These are phyloP conservation scores for Comarum palustre DNA, from an alignment of 306 rosid genomes.

Conservation along the genomic window DNA sequence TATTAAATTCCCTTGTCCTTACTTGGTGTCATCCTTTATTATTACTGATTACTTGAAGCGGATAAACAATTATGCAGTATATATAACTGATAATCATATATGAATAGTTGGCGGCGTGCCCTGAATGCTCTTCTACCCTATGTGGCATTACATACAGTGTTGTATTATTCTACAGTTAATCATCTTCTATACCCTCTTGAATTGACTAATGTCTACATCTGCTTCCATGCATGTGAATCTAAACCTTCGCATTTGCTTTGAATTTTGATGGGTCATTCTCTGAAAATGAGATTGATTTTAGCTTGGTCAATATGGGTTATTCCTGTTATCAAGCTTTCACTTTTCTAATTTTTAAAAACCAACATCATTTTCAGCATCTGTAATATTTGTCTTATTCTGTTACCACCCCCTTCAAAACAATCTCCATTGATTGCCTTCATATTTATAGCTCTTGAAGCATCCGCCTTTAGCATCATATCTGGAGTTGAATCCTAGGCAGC, in stretches of 20 bases:
- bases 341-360: conserved; percentile 1
- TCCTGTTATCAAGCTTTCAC: conserved; percentile 13
- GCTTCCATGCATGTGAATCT: conserved; percentile 27
- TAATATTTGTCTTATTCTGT: conserved; percentile 24
- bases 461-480: conserved; percentile 26
- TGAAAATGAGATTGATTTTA: not conserved
- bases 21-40: not conserved
- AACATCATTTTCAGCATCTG: conserved; percentile 55
- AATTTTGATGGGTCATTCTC: conserved; percentile 6
- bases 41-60: not conserved
- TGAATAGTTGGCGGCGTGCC: conserved; percentile 63
- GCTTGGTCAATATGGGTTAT: conserved; percentile 11
- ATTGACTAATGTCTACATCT: conserved; percentile 47
- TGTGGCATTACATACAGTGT: not conserved
- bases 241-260: conserved; percentile 38
- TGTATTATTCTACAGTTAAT: conserved; percentile 3
- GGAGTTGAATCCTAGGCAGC: conserved; percentile 49
- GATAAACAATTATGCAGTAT: not conserved
- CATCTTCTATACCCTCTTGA: conserved; percentile 30
- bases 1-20: not conserved
- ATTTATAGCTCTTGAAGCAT: conserved; percentile 48
- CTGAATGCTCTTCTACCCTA: conserved; percentile 42
- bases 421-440: conserved; percentile 26
- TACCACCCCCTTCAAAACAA: conserved; percentile 25
- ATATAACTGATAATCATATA: not conserved